Base-by-base conservation (phyloP, 176 grass and related monocot species). In the Alloteropsis semialata region DNA sequence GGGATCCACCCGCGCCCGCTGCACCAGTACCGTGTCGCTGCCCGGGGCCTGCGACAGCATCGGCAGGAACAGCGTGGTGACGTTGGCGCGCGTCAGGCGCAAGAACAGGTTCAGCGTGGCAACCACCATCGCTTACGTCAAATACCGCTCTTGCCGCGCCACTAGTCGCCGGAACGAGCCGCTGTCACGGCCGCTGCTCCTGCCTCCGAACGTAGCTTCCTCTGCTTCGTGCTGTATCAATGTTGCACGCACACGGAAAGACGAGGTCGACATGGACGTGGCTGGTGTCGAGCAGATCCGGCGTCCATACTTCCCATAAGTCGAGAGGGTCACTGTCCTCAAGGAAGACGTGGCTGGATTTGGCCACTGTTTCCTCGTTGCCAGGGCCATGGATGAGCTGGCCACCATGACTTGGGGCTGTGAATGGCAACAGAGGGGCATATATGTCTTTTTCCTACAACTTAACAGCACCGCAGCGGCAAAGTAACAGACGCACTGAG, bases 91-190 rank as follows among this genome's bases (percentile, higher is more conserved):
- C 16, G 51, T 61, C 64, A 78, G 22, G 64, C 8, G 65, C 83
- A 78, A 41, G 74, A 85, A 78, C 37, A 78, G 27, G 74, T 78
- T 74, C 83, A 70, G 29, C 83, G 63, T 57, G 37, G 50, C 50
- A 28, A 48, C 74, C 39, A 59, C 74, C 51, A 48, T 28, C 48
- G 21, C 78, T 28, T 45, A 75, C 41, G 75, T 79, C 19, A 65
- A 28, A 27, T 28, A 24, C 3, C 6, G 48, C 77, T 75, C 59
- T 59, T 44, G 54, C 69, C 22, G 6, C 69, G 59, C 57, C 59
- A 17, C 14, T 27, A 63, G 36, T 45, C 6, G 12, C 32, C n/a
- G 32, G 51, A 73, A 18, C 45, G 76, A 64, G 43, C 24, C 39
- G 25, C 12, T 1, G 60, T 37, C 54, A 55, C 53, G 22, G 55